These are phyloP conservation scores for Dactylellina parvicollis DNA, from an alignment of 2,329 filamentous ascomycete species.

Conservation along the genomic window DNA sequence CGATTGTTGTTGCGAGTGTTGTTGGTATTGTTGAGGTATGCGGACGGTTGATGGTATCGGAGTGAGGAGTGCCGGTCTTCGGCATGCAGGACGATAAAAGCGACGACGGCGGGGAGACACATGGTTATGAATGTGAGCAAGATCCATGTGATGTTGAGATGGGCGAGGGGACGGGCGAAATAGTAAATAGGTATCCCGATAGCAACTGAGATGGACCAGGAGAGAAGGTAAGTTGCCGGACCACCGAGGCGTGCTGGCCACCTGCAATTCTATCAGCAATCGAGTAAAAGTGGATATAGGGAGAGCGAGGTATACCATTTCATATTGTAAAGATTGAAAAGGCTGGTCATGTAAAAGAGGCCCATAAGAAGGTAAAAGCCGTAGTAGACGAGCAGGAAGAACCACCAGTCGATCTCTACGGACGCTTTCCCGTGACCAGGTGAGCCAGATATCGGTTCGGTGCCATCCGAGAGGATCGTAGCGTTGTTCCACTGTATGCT, in stretches of 20 bases:
- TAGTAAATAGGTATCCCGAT: constrained; percentile 71
- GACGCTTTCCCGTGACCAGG: constrained; percentile 72
- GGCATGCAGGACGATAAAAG: constrained; percentile 71
- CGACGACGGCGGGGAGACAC: constrained; percentile 74
- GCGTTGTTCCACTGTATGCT: constrained; percentile 52
- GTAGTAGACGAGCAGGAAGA: constrained; percentile 76
- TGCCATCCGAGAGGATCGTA: constrained; percentile 38
- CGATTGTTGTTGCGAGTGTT: constrained; percentile 9
- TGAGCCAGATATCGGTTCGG: constrained; percentile 60
- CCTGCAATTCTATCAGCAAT: constrained; percentile 57
- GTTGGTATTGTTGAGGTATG: constrained; percentile 64
- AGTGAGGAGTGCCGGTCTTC: constrained; percentile 70
- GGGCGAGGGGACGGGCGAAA: constrained; percentile 65
- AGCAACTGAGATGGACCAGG: constrained; percentile 70
- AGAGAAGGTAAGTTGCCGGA: constrained; percentile 71
- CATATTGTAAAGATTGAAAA: constrained; percentile 76
- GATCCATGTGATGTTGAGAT: constrained; percentile 75
- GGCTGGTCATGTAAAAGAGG: constrained; percentile 76
- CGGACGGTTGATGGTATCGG: constrained; percentile 70
- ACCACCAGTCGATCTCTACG: constrained; percentile 76
- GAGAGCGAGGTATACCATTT: constrained; percentile 67
- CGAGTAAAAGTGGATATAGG: background rate
- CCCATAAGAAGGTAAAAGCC: constrained; percentile 75
- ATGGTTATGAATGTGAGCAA: constrained; percentile 76
- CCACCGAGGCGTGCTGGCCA: constrained; percentile 74